Base-by-base conservation (phyloP, 2,329 filamentous ascomycete species). In the Fusarium falciforme region DNA sequence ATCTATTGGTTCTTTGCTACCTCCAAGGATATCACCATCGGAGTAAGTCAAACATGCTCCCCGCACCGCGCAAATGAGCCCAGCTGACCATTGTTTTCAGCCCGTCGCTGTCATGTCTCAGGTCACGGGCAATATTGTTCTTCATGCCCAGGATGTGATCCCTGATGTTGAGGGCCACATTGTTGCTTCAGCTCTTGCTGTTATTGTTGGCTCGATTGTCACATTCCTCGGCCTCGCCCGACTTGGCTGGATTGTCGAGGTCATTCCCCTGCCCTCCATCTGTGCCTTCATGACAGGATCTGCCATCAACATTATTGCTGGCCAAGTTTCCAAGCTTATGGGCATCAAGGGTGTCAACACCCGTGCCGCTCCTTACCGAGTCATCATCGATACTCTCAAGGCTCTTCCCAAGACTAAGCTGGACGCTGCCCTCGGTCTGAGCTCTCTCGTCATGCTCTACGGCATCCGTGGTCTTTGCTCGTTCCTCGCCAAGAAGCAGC, bases 1-100 rank as follows among this genome's bases (percentile, higher is more conserved):
- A 88, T 98, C 76, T 98, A 98, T 84, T 98, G 96, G 96, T 95
- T 98, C 82, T 98, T 98, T 80, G 96, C 95, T 42, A 98, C 96
- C 0, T 98, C 95, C 27, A 98, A 98, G 76, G 87, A 88, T 83
- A 97, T 97, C 80, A 96, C 94, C 20, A 96, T 97, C 73, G 94
- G 94, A 42, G 91, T 93, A 86, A 84, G 90, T 87, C 6, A 64
- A 73, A 3, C 8, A 27, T 36, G 20, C 5, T 35, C 14, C 16
- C n/a, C 12, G 9, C 16, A 33, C 14, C 31, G 35, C 12, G 12
- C 11, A 47, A 42, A 33, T 25, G n/a, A 57, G 38, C 17, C 54
- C 31, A n/a, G 65, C 66, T 73, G 64, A 80, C 77, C 75, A 61
- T 61, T 42, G 25, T 61, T 57, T 63, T 10, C 25, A 81, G 92